Base-by-base conservation (phyloP, 495 filamentous ascomycete species). In the Aspergillus heteromorphus region DNA sequence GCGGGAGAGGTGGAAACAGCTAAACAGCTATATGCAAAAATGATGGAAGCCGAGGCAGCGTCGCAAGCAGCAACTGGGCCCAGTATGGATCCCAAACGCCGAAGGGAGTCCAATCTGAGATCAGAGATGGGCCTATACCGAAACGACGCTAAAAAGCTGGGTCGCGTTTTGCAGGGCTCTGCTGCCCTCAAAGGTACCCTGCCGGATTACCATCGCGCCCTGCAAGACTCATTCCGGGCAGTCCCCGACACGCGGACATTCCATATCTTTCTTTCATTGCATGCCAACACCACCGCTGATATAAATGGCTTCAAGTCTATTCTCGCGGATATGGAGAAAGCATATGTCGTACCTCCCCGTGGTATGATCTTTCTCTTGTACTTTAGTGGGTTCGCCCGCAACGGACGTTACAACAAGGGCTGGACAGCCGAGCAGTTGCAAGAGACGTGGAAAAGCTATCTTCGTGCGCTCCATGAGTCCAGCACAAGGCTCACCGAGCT, bases 11-110 rank as follows among this genome's bases (percentile, higher is more conserved):
- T 81, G 4, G 67, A 73, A 20, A 84, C 85, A 1, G 95, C 91
- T 2, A 83, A 91, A 60, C 76, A 84, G 42, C 74, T 96, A 4
- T 96, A 95, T 66, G 76, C 83, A 49, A 83, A 85, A 43, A 96
- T 97, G 90, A 62, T 83, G 16, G 64, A 81, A 14, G 67, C 74
- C n/a, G 67, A 74, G 20, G 60, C 69, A 30, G 58, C 61, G 16
- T 43, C 56, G 6, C 57, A 65, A 30, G 54, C 61, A 21, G 64
- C 76, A 17, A 10, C 30, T 11, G 52, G 43, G 8, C 17, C 38
- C 1, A 23, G 55, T 36, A 30, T 27, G 14, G 40, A 43, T 21
- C 23, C 42, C 19, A 2, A 11, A 19, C 69, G 69, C 57, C 53
- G 40, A 11, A 29, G 40, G 40, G 45, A 61, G 36, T 62, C 62